Base-by-base conservation (phyloP, 1,139 yeast species). In the Suhomyces ambrosiae region DNA sequence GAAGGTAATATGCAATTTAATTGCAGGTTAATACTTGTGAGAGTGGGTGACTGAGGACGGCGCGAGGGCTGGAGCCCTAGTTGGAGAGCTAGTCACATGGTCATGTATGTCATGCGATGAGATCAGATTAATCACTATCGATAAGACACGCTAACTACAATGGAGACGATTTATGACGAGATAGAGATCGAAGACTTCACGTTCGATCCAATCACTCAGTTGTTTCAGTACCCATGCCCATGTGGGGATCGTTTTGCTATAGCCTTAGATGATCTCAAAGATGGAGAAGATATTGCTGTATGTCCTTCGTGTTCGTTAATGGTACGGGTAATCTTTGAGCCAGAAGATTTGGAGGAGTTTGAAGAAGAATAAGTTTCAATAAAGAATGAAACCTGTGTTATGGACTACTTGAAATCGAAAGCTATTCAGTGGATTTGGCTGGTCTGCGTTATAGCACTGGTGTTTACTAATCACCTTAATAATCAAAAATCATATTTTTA, bases 171-270 rank as follows among this genome's bases (percentile, higher is more conserved):
- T 23, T 92, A 92, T 63, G 98, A 92, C 60, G 95, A 92, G 60
- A 82, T 92, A 43, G 98, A 92, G 69, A 92, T 94, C 38, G 98
- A 92, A 63, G 99, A 92, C 60, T 89, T 92, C 80, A 83, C 90
- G 5, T 92, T 79, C 60, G 97, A 92, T 60, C 80, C 92, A 3
- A 71, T 71, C 19, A 80, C 86, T 9, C 89, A 84, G 60, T 65
- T 88, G 29, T 88, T 90, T 63, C 86, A 88, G 42, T 92, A 90
- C 53, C 99, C 99, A 4, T 92, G 98, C 69, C 99, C 99, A 0
- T 92, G 98, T 63, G 98, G 98, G 19, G 99, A 94, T 62, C 73
- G 82, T 54, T 92, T 92, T 63, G 95, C 94, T 58, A 86, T 92
- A 29, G 72, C 80, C 23, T 71, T 92, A 37, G 95, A 85, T 52